phyloP scores from a whole-genome alignment of 2,329 filamentous ascomycete species.

The Penicillium crustosum region DNA sequence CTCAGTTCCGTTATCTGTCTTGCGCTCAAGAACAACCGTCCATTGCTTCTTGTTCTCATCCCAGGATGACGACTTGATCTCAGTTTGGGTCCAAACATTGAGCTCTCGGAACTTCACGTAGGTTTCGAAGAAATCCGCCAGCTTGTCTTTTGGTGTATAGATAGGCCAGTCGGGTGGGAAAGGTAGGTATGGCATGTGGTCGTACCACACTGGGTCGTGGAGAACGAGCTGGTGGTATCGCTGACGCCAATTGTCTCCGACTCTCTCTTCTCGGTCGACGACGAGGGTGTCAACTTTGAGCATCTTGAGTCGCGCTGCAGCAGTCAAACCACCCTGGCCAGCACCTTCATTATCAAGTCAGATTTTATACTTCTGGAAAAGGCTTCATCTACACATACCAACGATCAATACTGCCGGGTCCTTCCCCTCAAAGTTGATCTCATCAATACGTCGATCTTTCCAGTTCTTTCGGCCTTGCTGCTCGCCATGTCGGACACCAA shows the following conservation, averaged over 20 bases:
- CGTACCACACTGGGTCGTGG: conserved; percentile 63
- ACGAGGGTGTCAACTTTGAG: conserved; percentile 57
- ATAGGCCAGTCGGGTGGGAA: conserved; percentile 68
- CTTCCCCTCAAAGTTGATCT: conserved; percentile 51
- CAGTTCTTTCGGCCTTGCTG: conserved; percentile 59
- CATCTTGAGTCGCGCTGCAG: conserved; percentile 60
- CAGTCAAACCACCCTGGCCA: conserved; percentile 60
- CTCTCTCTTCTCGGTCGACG: conserved; percentile 57
- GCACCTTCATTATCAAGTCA: conserved; percentile 46
- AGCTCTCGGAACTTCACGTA: conserved; percentile 67
- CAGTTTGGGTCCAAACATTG: conserved; percentile 63
- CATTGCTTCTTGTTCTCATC: conserved; percentile 53
- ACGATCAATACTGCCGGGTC: conserved; percentile 63
- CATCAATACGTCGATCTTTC: conserved; percentile 53
- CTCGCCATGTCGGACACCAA: conserved; percentile 58
- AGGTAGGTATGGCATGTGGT: conserved; percentile 60
- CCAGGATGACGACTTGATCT: conserved; percentile 51
- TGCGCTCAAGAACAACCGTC: conserved; percentile 54
- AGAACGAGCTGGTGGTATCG: conserved; percentile 66
- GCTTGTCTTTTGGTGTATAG: conserved; percentile 71
- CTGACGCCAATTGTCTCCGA: conserved; percentile 65
- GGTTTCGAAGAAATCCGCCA: conserved; percentile 66
- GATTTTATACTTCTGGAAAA: background rate
- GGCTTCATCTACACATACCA: conserved; percentile 45
- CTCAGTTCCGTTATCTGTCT: conserved; percentile 43